Evolutionary conservation across 441 rosid genomes (phyloP), one percentile per base, ranked within the genome.

Genomic region (Rhodomyrtus psidioides): DNA sequence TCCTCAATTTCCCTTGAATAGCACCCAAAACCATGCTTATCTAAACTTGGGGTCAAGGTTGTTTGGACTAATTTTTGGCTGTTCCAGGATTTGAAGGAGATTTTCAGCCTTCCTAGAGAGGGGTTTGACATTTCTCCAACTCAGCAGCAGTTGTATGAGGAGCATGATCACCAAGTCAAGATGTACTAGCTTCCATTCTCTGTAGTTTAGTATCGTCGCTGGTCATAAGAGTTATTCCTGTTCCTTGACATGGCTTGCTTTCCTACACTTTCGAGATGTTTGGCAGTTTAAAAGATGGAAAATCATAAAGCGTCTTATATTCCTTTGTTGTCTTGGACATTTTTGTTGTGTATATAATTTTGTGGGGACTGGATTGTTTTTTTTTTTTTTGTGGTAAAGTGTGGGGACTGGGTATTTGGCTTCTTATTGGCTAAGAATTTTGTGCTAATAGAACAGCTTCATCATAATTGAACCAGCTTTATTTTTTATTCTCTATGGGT

Each of bases 111-210:
- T 85, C 99, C 99, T 4, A 91, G 90, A 87, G 93, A 93, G 91
- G 99, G 99, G 26, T 97, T 97, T 58, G 96, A 96, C 89, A 60
- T 95, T 86, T 97, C 99, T 83, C 90, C 92, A 59, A 97, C 99
- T 79, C 99, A 97, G 83, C 95, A 92, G 89, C 99, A 97, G 88
- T 91, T 97, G 85, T 92, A 93, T 76, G 97, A 95, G 89, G 99
- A 96, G 90, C 99, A 97, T 90, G 97, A 94, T 86, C 82, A 88
- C 82, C 96, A 93, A 86, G 93, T 91, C 88, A 92, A 92, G 90
- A 89, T 97, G 99, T 97, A 95, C 59, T 51, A 30, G 27, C 59
- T 76, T 53, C 83, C 30, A 21, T 70, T 70, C 79, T 39, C 79
- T 70, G 46, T 42, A 0, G 49, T 70, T 70, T 70, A 39, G 79